Conservation (phyloP, 2,329 filamentous ascomycete species). For the Diaporthe nobilis region DNA sequence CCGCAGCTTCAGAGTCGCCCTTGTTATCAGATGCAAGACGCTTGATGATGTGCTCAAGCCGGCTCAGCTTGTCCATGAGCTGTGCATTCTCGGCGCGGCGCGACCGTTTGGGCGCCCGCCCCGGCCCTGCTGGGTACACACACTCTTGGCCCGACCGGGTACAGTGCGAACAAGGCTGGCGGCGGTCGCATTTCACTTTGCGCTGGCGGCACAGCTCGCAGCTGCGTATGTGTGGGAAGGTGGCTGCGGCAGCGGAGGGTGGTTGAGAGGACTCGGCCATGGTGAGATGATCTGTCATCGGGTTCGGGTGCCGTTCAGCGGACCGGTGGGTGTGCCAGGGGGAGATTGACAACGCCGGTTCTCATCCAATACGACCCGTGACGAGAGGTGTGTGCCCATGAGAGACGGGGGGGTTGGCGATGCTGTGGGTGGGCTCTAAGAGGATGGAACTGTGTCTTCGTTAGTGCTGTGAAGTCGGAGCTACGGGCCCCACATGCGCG, state of each 20-base stretch:
- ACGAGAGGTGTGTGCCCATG: no score
- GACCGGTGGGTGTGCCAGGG: no score
- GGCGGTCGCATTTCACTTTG: slow-evolving; percentile 40
- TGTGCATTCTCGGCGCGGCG: slow-evolving; percentile 32
- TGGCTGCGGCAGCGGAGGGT: neutral
- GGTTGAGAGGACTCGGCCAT: slow-evolving; percentile 25
- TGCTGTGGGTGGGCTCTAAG: neutral
- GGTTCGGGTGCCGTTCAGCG: no score
- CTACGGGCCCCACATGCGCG: neutral
- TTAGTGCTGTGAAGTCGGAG: neutral
- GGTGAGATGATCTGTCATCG: neutral
- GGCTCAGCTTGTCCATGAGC: slow-evolving; percentile 38
- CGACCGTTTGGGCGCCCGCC: slow-evolving; percentile 42
- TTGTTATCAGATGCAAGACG: slow-evolving; percentile 25
- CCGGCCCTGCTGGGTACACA: slow-evolving; percentile 40
- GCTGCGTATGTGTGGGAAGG: slow-evolving; percentile 24
- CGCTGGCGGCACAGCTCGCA: slow-evolving; percentile 40
- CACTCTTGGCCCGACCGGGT: slow-evolving; percentile 35
- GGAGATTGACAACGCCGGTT: neutral
- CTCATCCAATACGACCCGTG: neutral
- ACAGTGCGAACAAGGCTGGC: slow-evolving; percentile 37
- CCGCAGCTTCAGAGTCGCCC: neutral
- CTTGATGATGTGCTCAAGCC: slow-evolving; percentile 39
- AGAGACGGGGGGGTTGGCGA: neutral
- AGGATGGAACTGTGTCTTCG: neutral